These are phyloP conservation scores for Chaetothyriales sp. DNA, from an alignment of 2,329 filamentous ascomycete species.

Conservation along the genomic window DNA sequence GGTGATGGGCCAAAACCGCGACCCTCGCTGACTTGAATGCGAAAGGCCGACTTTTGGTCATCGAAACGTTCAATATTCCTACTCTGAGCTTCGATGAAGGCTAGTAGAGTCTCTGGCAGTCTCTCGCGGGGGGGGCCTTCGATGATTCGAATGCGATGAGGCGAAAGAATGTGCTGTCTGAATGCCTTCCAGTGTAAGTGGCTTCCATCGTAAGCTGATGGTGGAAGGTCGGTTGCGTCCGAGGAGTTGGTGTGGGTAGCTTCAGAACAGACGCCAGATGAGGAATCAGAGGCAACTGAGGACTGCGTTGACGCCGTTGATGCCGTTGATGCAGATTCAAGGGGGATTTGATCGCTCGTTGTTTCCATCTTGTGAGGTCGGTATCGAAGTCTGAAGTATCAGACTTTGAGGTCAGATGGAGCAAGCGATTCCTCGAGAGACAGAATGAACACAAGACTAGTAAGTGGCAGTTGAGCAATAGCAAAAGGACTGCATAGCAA, in stretches of 20 bases:
- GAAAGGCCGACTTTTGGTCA: conserved; percentile 11
- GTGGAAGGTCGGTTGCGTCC: conserved; percentile 2
- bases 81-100: conserved; percentile 11
- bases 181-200: conserved; percentile 15
- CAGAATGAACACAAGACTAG: neutral
- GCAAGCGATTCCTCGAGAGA: neutral
- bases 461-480: neutral
- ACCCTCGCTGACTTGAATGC: conserved; percentile 10
- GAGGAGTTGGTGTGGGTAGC: neutral
- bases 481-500: neutral
- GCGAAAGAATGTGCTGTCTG: conserved; percentile 12
- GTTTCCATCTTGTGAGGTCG: neutral
- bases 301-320: neutral
- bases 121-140: conserved; percentile 9
- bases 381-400: neutral
- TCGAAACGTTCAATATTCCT: conserved; percentile 7
- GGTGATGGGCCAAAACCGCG: conserved; percentile 16
- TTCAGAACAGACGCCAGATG: neutral
- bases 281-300: neutral
- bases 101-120: conserved; percentile 10
- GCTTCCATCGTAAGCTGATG: conserved; percentile 11
- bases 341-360: neutral
- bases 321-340: neutral
- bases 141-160: conserved; percentile 14
- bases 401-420: neutral